Conservation (phyloP, 208 protist genomes). For the Trypanosoma melophagium region DNA sequence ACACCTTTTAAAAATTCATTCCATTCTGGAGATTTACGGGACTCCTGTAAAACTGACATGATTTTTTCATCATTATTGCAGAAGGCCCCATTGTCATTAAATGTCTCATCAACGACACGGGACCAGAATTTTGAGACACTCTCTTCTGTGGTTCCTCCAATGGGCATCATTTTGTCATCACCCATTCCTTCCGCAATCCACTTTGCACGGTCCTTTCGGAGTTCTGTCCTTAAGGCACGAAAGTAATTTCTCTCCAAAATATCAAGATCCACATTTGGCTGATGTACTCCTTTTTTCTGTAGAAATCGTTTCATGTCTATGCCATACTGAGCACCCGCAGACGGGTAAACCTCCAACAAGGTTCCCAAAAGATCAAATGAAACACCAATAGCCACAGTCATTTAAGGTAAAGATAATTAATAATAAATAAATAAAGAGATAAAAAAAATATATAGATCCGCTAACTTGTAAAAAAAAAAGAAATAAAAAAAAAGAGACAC, state of each 20-base stretch:
- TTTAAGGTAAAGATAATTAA: neutral
- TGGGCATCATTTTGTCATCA: constrained; percentile 56
- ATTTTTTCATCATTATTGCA: constrained; percentile 11
- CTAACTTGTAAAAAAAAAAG: neutral
- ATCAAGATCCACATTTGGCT: constrained; percentile 6
- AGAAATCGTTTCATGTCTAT: constrained; percentile 44
- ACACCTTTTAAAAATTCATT: constrained; percentile 11
- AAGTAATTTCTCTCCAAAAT: constrained; percentile 10
- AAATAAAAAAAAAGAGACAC: neutral
- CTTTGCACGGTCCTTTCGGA: constrained; percentile 11
- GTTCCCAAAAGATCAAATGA: constrained; percentile 73
- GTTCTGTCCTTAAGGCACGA: constrained; percentile 14
- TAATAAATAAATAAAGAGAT: neutral
- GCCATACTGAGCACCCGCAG: constrained; percentile 67
- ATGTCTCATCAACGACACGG: constrained; percentile 33
- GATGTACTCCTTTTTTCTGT: constrained; percentile 26
- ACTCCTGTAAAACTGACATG: constrained; percentile 10
- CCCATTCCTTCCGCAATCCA: constrained; percentile 18
- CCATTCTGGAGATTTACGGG: constrained; percentile 5
- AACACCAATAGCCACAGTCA: constrained; percentile 31
- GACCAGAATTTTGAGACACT: constrained; percentile 43
- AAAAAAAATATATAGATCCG: neutral
- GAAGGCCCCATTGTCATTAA: constrained; percentile 4
- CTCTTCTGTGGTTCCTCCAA: constrained; percentile 42
- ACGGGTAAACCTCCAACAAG: constrained; percentile 44